A percentile compares a stretch with the other conserved stretches of the same genome.
These are phyloP conservation scores for Butyriboletus loyo DNA, from an alignment of 768 basidiomycete genomes.

Conservation along the genomic window DNA sequence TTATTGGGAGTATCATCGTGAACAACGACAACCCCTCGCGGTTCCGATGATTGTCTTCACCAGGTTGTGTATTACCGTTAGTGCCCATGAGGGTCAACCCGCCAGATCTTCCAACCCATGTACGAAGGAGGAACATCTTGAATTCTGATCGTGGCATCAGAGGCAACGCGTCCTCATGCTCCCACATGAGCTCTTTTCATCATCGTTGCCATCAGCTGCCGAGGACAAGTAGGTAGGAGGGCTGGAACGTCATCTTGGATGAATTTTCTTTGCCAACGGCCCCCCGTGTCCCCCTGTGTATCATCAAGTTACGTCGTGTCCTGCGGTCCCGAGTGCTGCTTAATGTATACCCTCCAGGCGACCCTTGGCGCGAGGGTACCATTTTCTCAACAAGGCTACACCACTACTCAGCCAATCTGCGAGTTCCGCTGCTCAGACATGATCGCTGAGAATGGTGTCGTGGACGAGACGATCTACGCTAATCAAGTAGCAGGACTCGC, in stretches of 20 bases:
- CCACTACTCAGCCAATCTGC: conserved; percentile 52
- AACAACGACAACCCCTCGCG: conserved; percentile 61
- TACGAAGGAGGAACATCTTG: too few relatives aligned
- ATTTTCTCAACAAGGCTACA: conserved; percentile 46
- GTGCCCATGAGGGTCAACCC: conserved; percentile 37
- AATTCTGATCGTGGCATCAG: too few relatives aligned
- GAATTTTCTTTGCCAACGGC: too few relatives aligned
- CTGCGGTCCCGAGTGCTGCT: too few relatives aligned
- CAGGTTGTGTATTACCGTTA: conserved; percentile 55
- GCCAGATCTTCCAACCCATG: conserved; percentile 28
- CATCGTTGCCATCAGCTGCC: too few relatives aligned
- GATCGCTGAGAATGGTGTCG: neutral
- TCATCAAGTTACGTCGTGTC: too few relatives aligned
- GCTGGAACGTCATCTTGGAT: too few relatives aligned
- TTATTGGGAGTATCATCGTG: conserved; percentile 50
- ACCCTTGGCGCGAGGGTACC: conserved; percentile 70
- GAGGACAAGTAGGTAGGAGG: too few relatives aligned
- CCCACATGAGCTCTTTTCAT: too few relatives aligned
- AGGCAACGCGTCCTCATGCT: too few relatives aligned
- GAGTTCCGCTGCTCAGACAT: conserved; percentile 56
- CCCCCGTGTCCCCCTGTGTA: too few relatives aligned
- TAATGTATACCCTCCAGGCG: conserved; percentile 39
- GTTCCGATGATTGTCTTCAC: conserved; percentile 72
- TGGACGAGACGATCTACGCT: neutral
- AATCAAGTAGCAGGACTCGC: neutral